Evolutionary conservation across 306 rosid species (phyloP).

Genomic region (Fagus crenata): DNA sequence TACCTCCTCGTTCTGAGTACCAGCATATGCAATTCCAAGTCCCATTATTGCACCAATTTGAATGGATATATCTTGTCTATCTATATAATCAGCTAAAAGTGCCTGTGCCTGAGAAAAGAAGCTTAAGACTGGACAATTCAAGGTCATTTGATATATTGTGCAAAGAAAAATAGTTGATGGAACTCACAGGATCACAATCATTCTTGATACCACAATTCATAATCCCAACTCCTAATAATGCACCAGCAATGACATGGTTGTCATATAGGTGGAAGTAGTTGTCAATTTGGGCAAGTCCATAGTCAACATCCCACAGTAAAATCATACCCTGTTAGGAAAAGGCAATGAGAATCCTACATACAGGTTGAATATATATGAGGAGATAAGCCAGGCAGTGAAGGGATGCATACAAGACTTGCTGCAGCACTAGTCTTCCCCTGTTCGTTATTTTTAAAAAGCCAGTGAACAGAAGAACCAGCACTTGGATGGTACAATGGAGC

Average conservation of each 20-base stretch:
- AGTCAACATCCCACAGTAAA: slow-evolving; percentile 90
- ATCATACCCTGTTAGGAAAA: slow-evolving; percentile 69
- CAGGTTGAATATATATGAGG: not conserved
- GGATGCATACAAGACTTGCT: slow-evolving; percentile 82
- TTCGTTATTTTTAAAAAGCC: slow-evolving; percentile 96
- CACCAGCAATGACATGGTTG: slow-evolving; percentile 73
- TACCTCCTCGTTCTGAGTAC: slow-evolving; percentile 80
- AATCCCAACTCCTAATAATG: slow-evolving; percentile 46
- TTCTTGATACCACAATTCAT: slow-evolving; percentile 80
- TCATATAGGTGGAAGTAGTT: slow-evolving; percentile 90
- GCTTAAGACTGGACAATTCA: slow-evolving; percentile 32
- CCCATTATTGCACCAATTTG: slow-evolving; percentile 98
- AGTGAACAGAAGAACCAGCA: slow-evolving; percentile 76
- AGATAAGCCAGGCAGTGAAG: slow-evolving; percentile 9
- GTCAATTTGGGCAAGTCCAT: slow-evolving; percentile 95
- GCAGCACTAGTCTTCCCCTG: slow-evolving; percentile 99
- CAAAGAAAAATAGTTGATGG: slow-evolving; percentile 18
- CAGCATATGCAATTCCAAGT: slow-evolving; percentile 90
- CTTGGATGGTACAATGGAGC: slow-evolving; percentile 70
- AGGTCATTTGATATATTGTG: slow-evolving; percentile 4
- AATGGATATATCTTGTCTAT: slow-evolving; percentile 76
- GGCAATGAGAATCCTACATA: slow-evolving; percentile 16
- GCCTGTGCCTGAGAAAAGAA: slow-evolving; percentile 60
- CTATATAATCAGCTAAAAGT: slow-evolving; percentile 72
- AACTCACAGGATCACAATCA: slow-evolving; percentile 94